phyloP scores from a whole-genome alignment of 345 rosid species.

The Erysimum cheiranthoides region DNA sequence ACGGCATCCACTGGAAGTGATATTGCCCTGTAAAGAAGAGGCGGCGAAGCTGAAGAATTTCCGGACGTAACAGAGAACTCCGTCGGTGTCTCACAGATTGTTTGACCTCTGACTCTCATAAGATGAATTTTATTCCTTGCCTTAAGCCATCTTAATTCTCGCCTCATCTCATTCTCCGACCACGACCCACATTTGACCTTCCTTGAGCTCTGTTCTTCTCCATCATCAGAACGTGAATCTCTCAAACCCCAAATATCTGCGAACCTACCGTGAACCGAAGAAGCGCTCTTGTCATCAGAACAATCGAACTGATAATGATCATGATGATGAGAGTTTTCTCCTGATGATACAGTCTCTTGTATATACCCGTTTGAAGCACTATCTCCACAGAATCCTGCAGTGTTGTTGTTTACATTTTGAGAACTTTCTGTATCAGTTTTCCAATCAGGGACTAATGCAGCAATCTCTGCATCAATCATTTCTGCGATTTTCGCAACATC shows the following conservation, averaged over 20 bases:
- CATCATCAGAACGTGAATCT: conserved; percentile 58
- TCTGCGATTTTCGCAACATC: conserved; percentile 85
- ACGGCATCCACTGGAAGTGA: conserved; percentile 92
- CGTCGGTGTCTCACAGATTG: conserved; percentile 15
- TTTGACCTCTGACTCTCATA: conserved; percentile 59
- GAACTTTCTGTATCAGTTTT: conserved; percentile 51
- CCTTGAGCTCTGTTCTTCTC: conserved; percentile 24
- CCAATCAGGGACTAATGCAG: conserved; percentile 77
- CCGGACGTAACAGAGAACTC: conserved; percentile 48
- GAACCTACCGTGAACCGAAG: conserved; percentile 75
- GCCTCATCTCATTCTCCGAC: conserved; percentile 74
- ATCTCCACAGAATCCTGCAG: conserved; percentile 46
- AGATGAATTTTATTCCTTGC: conserved; percentile 76
- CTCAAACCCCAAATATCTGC: conserved; percentile 68
- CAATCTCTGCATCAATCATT: conserved; percentile 82
- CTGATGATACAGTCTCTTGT: conserved; percentile 56
- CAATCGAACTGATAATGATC: conserved; percentile 46
- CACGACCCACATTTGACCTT: conserved; percentile 32
- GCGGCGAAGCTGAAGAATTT: conserved; percentile 58
- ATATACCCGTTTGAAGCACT: conserved; percentile 51
- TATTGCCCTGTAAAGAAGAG: conserved; percentile 69
- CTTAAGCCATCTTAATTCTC: conserved; percentile 91
- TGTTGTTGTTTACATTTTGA: conserved; percentile 3
- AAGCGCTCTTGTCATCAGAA: conserved; percentile 52
- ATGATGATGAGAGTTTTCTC: conserved; percentile 52